A percentile compares a stretch with the other conserved stretches of the same genome.
Evolutionary conservation across 805 yeast species (phyloP).

Genomic region (Ogataea ramenticola): DNA sequence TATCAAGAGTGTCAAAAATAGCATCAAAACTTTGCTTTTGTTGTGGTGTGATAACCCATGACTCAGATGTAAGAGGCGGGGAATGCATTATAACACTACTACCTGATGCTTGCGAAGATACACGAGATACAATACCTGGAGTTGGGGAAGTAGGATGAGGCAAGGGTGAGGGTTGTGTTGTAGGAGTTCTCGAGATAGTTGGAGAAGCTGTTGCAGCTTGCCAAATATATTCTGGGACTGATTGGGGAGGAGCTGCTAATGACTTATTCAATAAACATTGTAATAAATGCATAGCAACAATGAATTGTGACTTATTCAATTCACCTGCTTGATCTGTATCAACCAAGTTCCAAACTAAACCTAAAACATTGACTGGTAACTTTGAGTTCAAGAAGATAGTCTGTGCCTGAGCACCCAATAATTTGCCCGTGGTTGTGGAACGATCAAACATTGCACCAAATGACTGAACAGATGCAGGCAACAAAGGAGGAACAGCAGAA

Average conservation of each 20-base stretch:
- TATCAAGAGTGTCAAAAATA: constrained; percentile 75
- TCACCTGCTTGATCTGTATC: constrained; percentile 72
- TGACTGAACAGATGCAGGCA: constrained; percentile 50
- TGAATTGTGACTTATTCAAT: constrained; percentile 67
- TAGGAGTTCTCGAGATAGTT: constrained; percentile 5
- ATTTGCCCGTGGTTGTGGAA: constrained; percentile 48
- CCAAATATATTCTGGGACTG: constrained; percentile 28
- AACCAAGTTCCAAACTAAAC: constrained; percentile 83
- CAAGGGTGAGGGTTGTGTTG: constrained; percentile 9
- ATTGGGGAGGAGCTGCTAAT: constrained; percentile 37
- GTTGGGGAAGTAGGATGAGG: constrained; percentile 7
- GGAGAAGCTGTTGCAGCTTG: constrained; percentile 2
- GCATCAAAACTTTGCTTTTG: constrained; percentile 73
- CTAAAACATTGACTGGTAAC: constrained; percentile 67
- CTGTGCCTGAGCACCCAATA: constrained; percentile 76
- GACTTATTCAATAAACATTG: constrained; percentile 66
- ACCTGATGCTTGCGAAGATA: constrained; percentile 2
- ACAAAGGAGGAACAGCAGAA: constrained; percentile 42
- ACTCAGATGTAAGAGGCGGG: constrained; percentile 20
- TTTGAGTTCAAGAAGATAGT: constrained; percentile 85
- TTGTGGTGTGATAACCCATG: constrained; percentile 64
- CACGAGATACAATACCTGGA: constrained; percentile 11
- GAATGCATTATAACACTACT: constrained; percentile 10
- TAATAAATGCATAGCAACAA: constrained; percentile 91
- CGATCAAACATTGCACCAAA: constrained; percentile 70